phyloP scores from a whole-genome alignment of 2,329 filamentous ascomycete genomes.

The Epichloe aotearoae region DNA sequence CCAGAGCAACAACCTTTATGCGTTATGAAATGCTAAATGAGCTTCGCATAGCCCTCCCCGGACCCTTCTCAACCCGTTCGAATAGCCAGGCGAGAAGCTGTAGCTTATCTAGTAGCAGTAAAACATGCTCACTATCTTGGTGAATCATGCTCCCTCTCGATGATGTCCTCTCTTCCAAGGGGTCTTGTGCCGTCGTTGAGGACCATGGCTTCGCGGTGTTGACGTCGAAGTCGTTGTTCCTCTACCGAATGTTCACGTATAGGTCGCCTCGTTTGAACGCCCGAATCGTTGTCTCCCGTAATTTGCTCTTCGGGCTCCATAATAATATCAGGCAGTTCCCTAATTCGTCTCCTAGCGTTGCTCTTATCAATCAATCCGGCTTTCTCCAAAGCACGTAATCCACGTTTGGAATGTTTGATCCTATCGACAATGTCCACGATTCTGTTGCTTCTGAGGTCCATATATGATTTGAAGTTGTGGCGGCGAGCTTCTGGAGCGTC shows the following conservation, averaged over 20 bases:
- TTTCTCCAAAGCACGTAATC: slow-evolving; percentile 36
- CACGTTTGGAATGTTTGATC: slow-evolving; percentile 35
- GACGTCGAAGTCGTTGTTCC: slow-evolving; percentile 60
- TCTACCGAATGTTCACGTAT: slow-evolving; percentile 41
- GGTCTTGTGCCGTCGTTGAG: slow-evolving; percentile 74
- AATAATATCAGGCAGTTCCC: slow-evolving; percentile 19
- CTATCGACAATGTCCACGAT: slow-evolving; percentile 39
- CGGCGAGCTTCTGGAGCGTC: slow-evolving; percentile 35
- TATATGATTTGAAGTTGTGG: slow-evolving; percentile 40
- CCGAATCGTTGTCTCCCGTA: slow-evolving; percentile 11
- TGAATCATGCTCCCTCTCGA: slow-evolving; percentile 46
- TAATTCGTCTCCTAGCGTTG: slow-evolving; percentile 15
- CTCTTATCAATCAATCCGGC: slow-evolving; percentile 32
- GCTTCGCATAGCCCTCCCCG: neutral
- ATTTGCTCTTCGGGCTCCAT: slow-evolving; percentile 21
- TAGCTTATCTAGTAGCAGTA: neutral
- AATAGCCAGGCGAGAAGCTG: neutral
- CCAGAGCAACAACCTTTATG: neutral
- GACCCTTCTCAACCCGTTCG: neutral
- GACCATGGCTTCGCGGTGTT: slow-evolving; percentile 80
- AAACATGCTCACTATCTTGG: slow-evolving; percentile 12
- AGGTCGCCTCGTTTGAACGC: slow-evolving; percentile 18
- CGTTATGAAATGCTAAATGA: neutral
- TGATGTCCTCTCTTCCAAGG: slow-evolving; percentile 63
- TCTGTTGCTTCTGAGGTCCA: slow-evolving; percentile 34